Evolutionary conservation across 345 rosid genomes (phyloP), one percentile per base, ranked within the genome.

Genomic region (Pugionium cornutum): DNA sequence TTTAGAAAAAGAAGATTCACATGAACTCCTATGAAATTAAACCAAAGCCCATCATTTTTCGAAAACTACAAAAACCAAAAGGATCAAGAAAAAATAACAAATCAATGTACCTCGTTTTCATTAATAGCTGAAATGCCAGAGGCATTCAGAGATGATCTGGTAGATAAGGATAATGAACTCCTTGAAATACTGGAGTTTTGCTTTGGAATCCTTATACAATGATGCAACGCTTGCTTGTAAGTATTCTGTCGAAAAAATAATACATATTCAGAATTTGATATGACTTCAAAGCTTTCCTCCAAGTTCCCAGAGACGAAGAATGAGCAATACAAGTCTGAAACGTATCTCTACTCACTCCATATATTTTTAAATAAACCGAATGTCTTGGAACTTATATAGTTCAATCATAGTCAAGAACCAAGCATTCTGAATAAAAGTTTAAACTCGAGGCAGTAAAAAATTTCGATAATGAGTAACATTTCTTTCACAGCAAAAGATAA

Each of bases 161-260:
- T 82, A 25, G 89, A 80, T 28, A 83, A 46, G 7, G 97, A 76
- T 69, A 94, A 81, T 0, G 97, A 82, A 72, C 86, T 85, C 72
- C 96, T 79, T 26, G 89, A 58, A 68, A 78, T 69, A 9, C 86
- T 46, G 4, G 91, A 81, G 69, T 69, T 88, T 77, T 91, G 99
- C 75, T 89, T 94, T 0, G 96, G 96, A 73, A 72, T 71, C 62
- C 84, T 83, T 77, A 83, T 80, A 75, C 71, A 79, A 76, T 81
- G 90, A 55, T 91, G 95, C 81, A 88, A 71, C 2, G 88, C 99
- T 82, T 88, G 92, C 83, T 87, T 95, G 74, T 84, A 91, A 2
- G 79, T 80, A 75, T 86, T 83, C 99, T 95, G 73, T 52, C 28
- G 44, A 49, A 50, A 61, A 43, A 51, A 46, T 34, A 58, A 64